phyloP scores from a whole-genome alignment of 176 grass and related monocot genomes.

The Cenchrus purpureus region DNA sequence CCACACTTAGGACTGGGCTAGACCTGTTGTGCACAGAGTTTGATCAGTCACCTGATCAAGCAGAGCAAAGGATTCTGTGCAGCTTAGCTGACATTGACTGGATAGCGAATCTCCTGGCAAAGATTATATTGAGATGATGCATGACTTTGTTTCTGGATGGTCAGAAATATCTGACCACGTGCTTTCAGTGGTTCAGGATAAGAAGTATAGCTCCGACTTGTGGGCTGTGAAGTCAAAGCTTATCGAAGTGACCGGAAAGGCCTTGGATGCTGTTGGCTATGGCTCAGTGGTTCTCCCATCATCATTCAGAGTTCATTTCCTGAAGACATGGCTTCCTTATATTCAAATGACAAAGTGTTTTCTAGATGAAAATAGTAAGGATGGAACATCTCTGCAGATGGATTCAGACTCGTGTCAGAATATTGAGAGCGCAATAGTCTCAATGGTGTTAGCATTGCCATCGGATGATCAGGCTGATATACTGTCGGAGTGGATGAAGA shows the following conservation, averaged over 20 bases:
- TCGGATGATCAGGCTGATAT: conserved; percentile 88
- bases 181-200: conserved; percentile 57
- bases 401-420: conserved; percentile 65
- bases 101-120: conserved; percentile 64
- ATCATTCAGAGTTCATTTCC: conserved; percentile 47
- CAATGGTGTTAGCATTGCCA: conserved; percentile 77
- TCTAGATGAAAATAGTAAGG: conserved; percentile 62
- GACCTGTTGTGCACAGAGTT: conserved; percentile 58
- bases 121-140: conserved; percentile 72
- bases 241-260: conserved; percentile 82
- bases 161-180: conserved; percentile 58
- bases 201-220: conserved; percentile 61
- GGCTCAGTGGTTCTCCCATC: conserved; percentile 76
- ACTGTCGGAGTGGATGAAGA: conserved; percentile 78
- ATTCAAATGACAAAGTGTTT: conserved; percentile 64
- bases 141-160: conserved; percentile 82
- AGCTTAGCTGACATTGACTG: conserved; percentile 81
- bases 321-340: conserved; percentile 89
- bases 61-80: conserved; percentile 64
- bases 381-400: conserved; percentile 51
- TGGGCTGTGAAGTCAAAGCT: conserved; percentile 71
- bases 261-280: conserved; percentile 82
- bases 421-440: conserved; percentile 4
- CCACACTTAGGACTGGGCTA: conserved; percentile 50
- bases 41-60: conserved; percentile 59